These are phyloP conservation scores for Leptomonas seymouri DNA, from an alignment of 208 protist genomes.

Conservation along the genomic window DNA sequence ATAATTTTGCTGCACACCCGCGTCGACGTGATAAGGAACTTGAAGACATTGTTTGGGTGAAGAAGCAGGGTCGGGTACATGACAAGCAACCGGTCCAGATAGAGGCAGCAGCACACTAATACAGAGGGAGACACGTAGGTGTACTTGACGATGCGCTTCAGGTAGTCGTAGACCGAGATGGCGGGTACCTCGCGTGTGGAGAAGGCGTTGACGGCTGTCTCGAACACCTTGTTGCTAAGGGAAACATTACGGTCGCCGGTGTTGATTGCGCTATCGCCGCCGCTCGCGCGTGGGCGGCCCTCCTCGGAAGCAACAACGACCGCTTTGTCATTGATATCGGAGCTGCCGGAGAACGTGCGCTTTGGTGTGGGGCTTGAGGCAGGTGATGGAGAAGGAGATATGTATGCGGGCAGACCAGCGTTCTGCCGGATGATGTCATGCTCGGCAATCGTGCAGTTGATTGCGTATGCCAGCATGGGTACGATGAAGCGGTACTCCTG, in stretches of 20 bases:
- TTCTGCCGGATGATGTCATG: conserved; percentile 42
- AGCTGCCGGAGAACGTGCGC: background rate
- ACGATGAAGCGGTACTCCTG: conserved; percentile 72
- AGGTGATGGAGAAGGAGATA: conserved; percentile 9
- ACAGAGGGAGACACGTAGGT: conserved; percentile 75
- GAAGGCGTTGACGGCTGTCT: conserved; percentile 39
- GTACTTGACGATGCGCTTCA: conserved; percentile 66
- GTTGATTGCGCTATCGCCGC: background rate
- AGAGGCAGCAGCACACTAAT: conserved; percentile 66
- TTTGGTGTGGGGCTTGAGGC: background rate
- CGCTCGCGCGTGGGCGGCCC: background rate
- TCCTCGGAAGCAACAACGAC: too few relatives aligned
- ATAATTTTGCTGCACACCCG: conserved; percentile 75
- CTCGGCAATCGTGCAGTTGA: conserved; percentile 45
- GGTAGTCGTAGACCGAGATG: conserved; percentile 59
- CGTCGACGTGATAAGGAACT: conserved; percentile 56
- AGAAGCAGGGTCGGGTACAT: conserved; percentile 42
- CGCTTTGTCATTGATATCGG: background rate
- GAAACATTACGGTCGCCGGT: conserved; percentile 2
- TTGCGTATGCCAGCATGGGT: conserved; percentile 47
- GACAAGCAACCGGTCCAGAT: conserved; percentile 63
- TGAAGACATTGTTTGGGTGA: conserved; percentile 58
- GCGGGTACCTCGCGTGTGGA: conserved; percentile 37
- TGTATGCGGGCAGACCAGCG: conserved; percentile 12
- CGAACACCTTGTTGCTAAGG: conserved; percentile 10